Conservation (phyloP, 176 grass and related monocot genomes). For the Aegilops longissima region DNA sequence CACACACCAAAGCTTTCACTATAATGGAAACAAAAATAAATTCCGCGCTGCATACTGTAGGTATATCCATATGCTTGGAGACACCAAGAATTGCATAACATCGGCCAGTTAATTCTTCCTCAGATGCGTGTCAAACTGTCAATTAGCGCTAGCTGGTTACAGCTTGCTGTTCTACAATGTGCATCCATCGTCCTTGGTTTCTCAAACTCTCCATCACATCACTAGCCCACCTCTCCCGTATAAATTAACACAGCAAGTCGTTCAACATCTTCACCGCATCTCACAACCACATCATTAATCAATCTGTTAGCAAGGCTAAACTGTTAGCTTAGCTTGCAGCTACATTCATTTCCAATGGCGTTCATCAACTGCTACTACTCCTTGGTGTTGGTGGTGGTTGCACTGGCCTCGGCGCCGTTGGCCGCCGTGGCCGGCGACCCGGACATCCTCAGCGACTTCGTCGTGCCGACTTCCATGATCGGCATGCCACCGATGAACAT, state of each 20-base stretch:
- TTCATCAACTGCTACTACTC: background rate
- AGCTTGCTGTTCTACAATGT: background rate
- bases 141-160: background rate
- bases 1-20: no score
- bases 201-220: no score
- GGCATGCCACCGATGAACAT: background rate
- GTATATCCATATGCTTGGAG: background rate
- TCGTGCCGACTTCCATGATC: background rate
- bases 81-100: background rate
- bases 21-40: no score
- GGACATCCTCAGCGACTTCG: constrained; percentile 18
- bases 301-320: background rate
- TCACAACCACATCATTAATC: no score
- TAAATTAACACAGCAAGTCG: background rate
- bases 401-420: background rate
- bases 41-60: background rate
- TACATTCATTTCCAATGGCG: background rate
- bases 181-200: no score
- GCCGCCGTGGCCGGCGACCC: constrained; percentile 16
- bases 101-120: background rate
- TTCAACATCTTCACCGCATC: no score
- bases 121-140: background rate
- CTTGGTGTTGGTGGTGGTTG: background rate
- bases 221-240: background rate
- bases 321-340: no score